phyloP scores from a whole-genome alignment of 306 rosid genomes.

The Trichosanthes truncata region DNA sequence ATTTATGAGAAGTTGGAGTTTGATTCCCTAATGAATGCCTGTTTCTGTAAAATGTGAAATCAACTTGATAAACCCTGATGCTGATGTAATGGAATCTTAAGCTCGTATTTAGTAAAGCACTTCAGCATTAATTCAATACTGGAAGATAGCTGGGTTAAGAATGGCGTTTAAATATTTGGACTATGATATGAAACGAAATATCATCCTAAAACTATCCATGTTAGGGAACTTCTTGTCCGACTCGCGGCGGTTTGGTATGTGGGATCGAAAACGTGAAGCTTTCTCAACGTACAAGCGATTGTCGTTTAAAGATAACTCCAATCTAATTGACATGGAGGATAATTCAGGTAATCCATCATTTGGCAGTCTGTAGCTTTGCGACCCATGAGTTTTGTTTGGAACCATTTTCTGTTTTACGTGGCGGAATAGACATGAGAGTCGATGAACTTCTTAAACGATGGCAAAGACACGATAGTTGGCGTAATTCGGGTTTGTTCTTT shows the following conservation, averaged over 20 bases:
- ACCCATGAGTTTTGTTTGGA: not conserved
- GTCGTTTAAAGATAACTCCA: conserved; percentile 42
- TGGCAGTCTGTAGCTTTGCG: not conserved
- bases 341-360: conserved; percentile 42
- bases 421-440: not conserved
- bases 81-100: not conserved
- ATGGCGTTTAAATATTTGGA: not conserved
- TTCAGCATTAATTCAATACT: not conserved
- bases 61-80: not conserved
- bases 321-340: conserved; percentile 47
- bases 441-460: not conserved
- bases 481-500: conserved; percentile 17
- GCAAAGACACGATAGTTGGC: conserved; percentile 8
- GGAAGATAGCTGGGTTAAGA: not conserved
- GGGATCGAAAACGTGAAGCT: conserved; percentile 54
- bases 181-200: not conserved
- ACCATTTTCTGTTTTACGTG: not conserved
- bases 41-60: not conserved
- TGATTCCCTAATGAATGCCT: not conserved
- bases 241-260: conserved; percentile 38
- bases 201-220: conserved; percentile 4
- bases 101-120: not conserved
- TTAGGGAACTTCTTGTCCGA: conserved; percentile 19
- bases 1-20: not conserved
- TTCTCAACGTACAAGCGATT: conserved; percentile 72